A percentile compares a stretch with the other conserved stretches of the same genome.
Evolutionary conservation across 192 early-diverging fungal genomes (phyloP).

Genomic region (Umbelopsis sp.): DNA sequence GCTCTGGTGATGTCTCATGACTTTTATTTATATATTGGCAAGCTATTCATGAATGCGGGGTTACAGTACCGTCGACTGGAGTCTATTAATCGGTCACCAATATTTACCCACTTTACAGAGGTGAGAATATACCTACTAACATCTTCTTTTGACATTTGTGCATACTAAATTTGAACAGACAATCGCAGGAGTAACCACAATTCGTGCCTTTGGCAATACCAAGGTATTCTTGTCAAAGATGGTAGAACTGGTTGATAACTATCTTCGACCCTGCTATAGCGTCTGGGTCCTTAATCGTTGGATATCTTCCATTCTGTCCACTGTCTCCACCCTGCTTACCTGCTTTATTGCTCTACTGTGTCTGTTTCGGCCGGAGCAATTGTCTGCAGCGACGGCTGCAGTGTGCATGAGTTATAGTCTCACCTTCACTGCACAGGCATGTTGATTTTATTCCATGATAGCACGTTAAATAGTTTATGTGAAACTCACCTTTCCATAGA

Average conservation of each 20-base stretch:
- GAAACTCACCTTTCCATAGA: slow-evolving; percentile 50
- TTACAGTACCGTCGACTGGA: slow-evolving; percentile 84
- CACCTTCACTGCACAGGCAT: slow-evolving; percentile 72
- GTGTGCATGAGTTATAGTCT: slow-evolving; percentile 79
- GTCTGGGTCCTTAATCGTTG: slow-evolving; percentile 81
- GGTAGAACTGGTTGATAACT: slow-evolving; percentile 33
- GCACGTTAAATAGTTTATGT: slow-evolving; percentile 69
- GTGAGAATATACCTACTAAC: slow-evolving; percentile 28
- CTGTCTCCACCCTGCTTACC: slow-evolving; percentile 67
- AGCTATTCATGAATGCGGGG: slow-evolving; percentile 58
- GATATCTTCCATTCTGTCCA: slow-evolving; percentile 75
- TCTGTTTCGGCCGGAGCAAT: slow-evolving; percentile 37
- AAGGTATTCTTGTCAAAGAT: slow-evolving; percentile 58
- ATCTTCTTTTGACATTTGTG: background rate
- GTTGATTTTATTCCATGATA: slow-evolving; percentile 57
- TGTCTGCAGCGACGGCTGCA: slow-evolving; percentile 78
- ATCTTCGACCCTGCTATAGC: slow-evolving; percentile 78
- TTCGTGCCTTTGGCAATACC: slow-evolving; percentile 76
- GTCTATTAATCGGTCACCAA: slow-evolving; percentile 65
- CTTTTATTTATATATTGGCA: slow-evolving; percentile 31
- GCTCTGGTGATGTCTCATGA: background rate
- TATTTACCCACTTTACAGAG: slow-evolving; percentile 81
- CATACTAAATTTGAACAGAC: background rate
- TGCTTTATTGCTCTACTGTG: slow-evolving; percentile 65
- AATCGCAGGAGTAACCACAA: slow-evolving; percentile 67